Evolutionary conservation across 2,329 filamentous ascomycete species (phyloP), one percentile per base, ranked within the genome.

Genomic region (Pseudogymnoascus sp.): DNA sequence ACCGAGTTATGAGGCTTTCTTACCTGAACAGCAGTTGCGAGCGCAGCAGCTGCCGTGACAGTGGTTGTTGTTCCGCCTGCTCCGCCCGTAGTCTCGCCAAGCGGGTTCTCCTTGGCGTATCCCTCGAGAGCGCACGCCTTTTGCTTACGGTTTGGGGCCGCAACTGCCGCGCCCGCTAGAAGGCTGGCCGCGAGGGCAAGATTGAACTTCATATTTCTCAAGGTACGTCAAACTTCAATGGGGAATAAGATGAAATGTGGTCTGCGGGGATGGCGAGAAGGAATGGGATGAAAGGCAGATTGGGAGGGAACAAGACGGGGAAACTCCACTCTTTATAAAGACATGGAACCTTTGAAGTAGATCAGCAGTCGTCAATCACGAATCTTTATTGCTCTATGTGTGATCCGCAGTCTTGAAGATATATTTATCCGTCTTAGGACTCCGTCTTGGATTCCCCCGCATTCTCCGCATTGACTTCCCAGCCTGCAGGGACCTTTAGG

Each of bases 61-160:
- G 77, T 80, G 18, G 74, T 76, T 7, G 73, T 73, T 32, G 70
- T 68, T 12, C 77, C 78, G 38, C 72, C 74, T n/a, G 74, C 73
- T 62, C 78, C 78, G 63, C 78, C 78, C 12, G 75, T 79, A 0
- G 77, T 78, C 47, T 32, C 28, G n/a, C 30, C 74, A 30, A 59
- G 3, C 3, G 57, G 57, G 57, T 59, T 59, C 20, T 59, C 57
- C 57, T 59, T 59, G 34, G 57, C 57, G 32, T 41, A 59, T 12
- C 57, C 57, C 25, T 59, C 57, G 18, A 59, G 32, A 16, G 20
- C 57, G 16, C 16, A 59, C 14, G 32, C 14, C 5, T 54, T 14
- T 16, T 28, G 6, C 25, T 6, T 11, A 7, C 16, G 11, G n/a
- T 32, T 32, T 8, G 30, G 30, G 9, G n/a, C 47, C 12, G 47